Base-by-base conservation (phyloP, 805 yeast genomes). In the Metschnikowia orientalis region DNA sequence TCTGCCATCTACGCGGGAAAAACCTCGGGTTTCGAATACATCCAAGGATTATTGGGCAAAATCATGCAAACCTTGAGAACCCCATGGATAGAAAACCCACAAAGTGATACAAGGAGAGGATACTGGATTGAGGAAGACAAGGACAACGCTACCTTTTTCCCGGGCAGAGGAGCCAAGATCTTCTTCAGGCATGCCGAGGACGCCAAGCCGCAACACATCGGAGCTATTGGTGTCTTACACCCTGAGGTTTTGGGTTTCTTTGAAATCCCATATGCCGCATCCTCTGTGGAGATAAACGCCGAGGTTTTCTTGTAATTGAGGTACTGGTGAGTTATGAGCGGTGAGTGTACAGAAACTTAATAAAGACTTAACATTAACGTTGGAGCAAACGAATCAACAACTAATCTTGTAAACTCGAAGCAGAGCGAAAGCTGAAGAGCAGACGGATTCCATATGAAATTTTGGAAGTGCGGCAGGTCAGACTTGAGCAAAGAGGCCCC, bases 21-120 rank as follows among this genome's bases (percentile, higher is more conserved):
- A 63, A 79, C 89, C 11, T 85, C 97, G 11, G 96, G 97, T 38
- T 92, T 92, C 54, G 99, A 92, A 66, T 71, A 70, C 44, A 86
- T 87, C 32, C 98, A 92, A 67, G 99, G 99, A 48, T 71, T 92
- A 47, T 71, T 92, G 41, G 97, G 95, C 49, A 85, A 95, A 53
- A 68, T 94, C 44, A 89, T 92, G 97, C 90, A 88, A 67, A 90
- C 96, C 53, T 74, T 92, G 68, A 83, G 97, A 71, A 79, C 94
- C 22, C 75, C 77, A 27, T 85, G 95, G 92, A 62, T 83, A 40
- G 79, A 73, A 41, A 71, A 74, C 41, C 73, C 77, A 10, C 57
- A 54, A 23, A 55, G 71, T 23, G 60, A 67, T 23, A 73, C 67
- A 41, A 46, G 53, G 26, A 84, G 92, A 67, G 96, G 96, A 34